Evolutionary conservation across 805 yeast genomes (phyloP).

Genomic region (Candida hispaniensis): DNA sequence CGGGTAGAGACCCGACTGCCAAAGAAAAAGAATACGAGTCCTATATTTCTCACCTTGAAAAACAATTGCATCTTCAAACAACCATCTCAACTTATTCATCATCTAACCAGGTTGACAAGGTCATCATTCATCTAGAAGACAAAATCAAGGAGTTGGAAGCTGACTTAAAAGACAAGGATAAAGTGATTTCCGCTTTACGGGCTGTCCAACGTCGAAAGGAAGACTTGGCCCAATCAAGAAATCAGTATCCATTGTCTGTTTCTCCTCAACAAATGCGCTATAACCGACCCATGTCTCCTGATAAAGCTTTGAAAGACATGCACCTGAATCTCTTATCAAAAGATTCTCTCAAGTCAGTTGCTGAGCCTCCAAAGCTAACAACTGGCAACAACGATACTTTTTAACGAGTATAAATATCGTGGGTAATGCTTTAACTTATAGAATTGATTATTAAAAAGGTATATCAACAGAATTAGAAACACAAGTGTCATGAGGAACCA

Average conservation of each 20-base stretch:
- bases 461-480: no score
- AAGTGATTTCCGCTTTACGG: slow-evolving; percentile 62
- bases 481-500: no score
- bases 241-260: slow-evolving; percentile 11
- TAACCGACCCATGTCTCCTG: no score
- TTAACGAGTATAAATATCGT: no score
- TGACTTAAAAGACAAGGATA: slow-evolving; percentile 59
- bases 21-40: slow-evolving; percentile 33
- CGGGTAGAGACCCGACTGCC: slow-evolving; percentile 4
- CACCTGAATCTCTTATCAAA: no score
- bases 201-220: slow-evolving; percentile 53
- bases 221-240: slow-evolving; percentile 18
- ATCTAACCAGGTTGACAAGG: slow-evolving; percentile 20
- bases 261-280: slow-evolving; percentile 9
- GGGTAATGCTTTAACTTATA: no score
- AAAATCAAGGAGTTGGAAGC: slow-evolving; percentile 57
- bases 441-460: no score
- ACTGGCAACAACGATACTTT: no score
- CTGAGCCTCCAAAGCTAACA: no score
- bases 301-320: no score
- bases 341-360: no score
- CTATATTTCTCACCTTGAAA: slow-evolving; percentile 50
- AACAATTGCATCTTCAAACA: slow-evolving; percentile 33
- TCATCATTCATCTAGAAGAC: slow-evolving; percentile 51
- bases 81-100: slow-evolving; percentile 18